phyloP scores from a whole-genome alignment of 345 rosid species.

The Dipteronia dyeriana region DNA sequence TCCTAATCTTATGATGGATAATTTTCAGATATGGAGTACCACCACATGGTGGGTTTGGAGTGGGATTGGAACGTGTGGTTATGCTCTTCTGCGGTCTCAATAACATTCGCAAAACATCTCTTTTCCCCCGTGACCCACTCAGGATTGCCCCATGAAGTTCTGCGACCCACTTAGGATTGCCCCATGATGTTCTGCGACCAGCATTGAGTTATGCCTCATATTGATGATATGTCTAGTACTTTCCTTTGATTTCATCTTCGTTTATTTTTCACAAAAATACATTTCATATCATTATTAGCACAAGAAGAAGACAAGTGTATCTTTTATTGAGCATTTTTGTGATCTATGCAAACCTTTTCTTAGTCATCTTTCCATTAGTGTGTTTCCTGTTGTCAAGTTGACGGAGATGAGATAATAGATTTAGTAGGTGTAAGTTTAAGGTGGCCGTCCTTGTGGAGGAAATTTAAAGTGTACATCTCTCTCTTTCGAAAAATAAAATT shows the following conservation, averaged over 20 bases:
- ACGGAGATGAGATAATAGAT: not conserved
- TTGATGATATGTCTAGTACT: not conserved
- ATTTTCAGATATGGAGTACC: slow-evolving; percentile 74
- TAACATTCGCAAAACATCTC: slow-evolving; percentile 76
- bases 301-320: not conserved
- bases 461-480: not conserved
- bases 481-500: not conserved
- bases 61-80: slow-evolving; percentile 80
- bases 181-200: slow-evolving; percentile 41
- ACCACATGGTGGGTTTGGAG: slow-evolving; percentile 93
- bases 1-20: slow-evolving; percentile 9
- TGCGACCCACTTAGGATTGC: slow-evolving; percentile 52
- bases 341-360: not conserved
- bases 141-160: slow-evolving; percentile 64
- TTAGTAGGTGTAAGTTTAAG: too few species aligned
- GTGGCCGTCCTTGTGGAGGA: too few species aligned
- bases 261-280: not conserved
- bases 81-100: slow-evolving; percentile 84
- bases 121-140: slow-evolving; percentile 83
- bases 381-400: not conserved
- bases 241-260: not conserved
- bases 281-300: not conserved
- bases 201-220: not conserved
- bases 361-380: not conserved
- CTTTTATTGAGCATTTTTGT: not conserved